phyloP scores from a whole-genome alignment of 2,329 filamentous ascomycete species.

The Spiromastix sp. region DNA sequence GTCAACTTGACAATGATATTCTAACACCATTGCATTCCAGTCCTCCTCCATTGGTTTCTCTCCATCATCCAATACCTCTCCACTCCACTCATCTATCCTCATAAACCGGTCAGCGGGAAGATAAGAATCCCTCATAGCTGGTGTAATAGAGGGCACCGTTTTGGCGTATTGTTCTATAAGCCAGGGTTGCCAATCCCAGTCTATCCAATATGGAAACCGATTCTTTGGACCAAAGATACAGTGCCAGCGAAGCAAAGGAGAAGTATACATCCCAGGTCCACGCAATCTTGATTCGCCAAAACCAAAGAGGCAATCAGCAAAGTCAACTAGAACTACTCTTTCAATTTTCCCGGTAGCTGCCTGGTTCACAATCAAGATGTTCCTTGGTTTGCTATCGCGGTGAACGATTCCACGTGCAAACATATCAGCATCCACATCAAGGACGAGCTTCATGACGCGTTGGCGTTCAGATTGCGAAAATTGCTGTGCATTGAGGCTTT shows the following conservation, averaged over 20 bases:
- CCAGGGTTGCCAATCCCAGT: conserved; percentile 8
- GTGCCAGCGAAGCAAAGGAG: conserved; percentile 7
- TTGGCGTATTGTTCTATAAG: conserved; percentile 4
- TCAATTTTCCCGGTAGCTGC: no score
- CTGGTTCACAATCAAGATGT: no score
- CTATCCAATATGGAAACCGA: conserved; percentile 3
- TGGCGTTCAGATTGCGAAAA: conserved; percentile 2
- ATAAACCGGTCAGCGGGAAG: no score
- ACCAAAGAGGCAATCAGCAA: background rate
- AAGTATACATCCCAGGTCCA: conserved; percentile 4
- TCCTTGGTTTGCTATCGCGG: no score
- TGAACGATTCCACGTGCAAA: background rate
- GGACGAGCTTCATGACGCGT: conserved; percentile 3
- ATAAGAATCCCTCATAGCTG: no score
- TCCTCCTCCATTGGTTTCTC: no score
- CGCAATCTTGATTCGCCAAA: conserved; percentile 2
- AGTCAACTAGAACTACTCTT: no score
- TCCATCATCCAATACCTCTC: no score
- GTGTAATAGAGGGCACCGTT: conserved; percentile 2
- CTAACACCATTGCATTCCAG: no score
- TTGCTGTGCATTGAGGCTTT: background rate
- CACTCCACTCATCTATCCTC: no score
- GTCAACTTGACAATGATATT: no score
- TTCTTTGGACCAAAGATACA: background rate
- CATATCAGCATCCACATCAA: conserved; percentile 1